Evolutionary conservation across 1,284 basidiomycete species (phyloP).

Genomic region (Sanghuangporus weigelae): DNA sequence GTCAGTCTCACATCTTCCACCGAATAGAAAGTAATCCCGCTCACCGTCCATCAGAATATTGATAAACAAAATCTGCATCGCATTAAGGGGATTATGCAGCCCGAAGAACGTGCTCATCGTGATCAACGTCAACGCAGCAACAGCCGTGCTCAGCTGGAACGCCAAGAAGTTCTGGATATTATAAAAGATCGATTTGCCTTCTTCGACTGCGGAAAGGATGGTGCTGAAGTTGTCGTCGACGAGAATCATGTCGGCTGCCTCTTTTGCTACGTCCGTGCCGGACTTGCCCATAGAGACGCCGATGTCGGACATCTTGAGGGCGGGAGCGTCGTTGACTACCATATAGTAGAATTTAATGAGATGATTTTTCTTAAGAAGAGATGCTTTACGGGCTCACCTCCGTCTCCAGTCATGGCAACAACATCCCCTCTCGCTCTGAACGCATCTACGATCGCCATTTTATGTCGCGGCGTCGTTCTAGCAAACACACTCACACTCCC

Average conservation of each 20-base stretch:
- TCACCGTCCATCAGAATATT: conserved; percentile 97
- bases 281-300: conserved; percentile 96
- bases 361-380: background rate
- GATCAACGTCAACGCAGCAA: conserved; percentile 92
- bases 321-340: conserved; percentile 93
- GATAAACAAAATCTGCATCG: conserved; percentile 99
- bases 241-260: conserved; percentile 95
- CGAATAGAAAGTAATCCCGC: background rate
- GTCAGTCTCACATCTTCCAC: conserved; percentile 2
- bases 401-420: conserved; percentile 98
- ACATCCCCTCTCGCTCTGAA: conserved; percentile 85
- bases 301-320: conserved; percentile 97
- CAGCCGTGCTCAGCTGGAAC: conserved; percentile 96
- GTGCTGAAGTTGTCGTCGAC: conserved; percentile 98
- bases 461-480: conserved; percentile 91
- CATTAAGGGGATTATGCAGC: conserved; percentile 79
- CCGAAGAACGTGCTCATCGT: conserved; percentile 89
- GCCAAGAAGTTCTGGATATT: conserved; percentile 98
- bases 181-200: conserved; percentile 98
- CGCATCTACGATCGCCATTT: conserved; percentile 95
- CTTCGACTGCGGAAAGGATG: conserved; percentile 91
- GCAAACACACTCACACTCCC: conserved; percentile 86
- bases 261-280: conserved; percentile 97
- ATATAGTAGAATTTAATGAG: background rate
- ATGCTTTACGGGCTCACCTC: conserved; percentile 39